These are phyloP conservation scores for Diplodia scrobiculata DNA, from an alignment of 2,329 filamentous ascomycete species.

Conservation along the genomic window DNA sequence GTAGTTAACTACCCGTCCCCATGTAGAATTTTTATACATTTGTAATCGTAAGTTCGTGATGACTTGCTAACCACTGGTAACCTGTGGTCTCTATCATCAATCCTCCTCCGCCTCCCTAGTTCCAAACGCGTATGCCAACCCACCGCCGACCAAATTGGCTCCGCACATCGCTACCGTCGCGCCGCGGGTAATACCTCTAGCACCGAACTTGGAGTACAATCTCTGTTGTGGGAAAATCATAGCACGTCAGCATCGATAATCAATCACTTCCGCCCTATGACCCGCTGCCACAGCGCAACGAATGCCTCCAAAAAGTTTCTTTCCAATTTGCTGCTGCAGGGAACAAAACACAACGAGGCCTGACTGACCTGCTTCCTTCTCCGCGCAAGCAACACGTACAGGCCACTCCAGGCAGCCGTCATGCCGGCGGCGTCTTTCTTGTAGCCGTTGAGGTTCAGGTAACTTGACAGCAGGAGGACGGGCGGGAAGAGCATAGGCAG, in stretches of 20 bases:
- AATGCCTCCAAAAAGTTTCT: too few species aligned
- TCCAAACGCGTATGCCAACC: slow-evolving; percentile 56
- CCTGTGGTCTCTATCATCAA: neutral
- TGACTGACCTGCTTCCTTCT: slow-evolving; percentile 54
- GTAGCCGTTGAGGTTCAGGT: slow-evolving; percentile 65
- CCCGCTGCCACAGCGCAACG: neutral
- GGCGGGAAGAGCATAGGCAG: slow-evolving; percentile 70
- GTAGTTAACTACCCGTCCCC: too few species aligned
- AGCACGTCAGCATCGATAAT: neutral
- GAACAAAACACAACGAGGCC: neutral
- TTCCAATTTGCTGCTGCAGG: too few species aligned
- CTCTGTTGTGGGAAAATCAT: slow-evolving; percentile 35
- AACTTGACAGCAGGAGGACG: slow-evolving; percentile 65
- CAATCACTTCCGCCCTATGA: neutral
- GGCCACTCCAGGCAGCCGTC: slow-evolving; percentile 64
- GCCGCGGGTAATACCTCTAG: slow-evolving; percentile 56
- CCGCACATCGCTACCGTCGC: slow-evolving; percentile 55
- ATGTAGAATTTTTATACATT: neutral
- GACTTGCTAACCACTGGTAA: neutral
- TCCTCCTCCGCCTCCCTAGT: slow-evolving; percentile 43
- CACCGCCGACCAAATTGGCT: slow-evolving; percentile 55
- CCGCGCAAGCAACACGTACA: slow-evolving; percentile 65
- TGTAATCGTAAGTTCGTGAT: neutral
- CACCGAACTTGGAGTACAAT: slow-evolving; percentile 53
- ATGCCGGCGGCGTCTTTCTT: slow-evolving; percentile 65